phyloP scores from a whole-genome alignment of 176 grass and related monocot species.

The Musa troglodytarum region DNA sequence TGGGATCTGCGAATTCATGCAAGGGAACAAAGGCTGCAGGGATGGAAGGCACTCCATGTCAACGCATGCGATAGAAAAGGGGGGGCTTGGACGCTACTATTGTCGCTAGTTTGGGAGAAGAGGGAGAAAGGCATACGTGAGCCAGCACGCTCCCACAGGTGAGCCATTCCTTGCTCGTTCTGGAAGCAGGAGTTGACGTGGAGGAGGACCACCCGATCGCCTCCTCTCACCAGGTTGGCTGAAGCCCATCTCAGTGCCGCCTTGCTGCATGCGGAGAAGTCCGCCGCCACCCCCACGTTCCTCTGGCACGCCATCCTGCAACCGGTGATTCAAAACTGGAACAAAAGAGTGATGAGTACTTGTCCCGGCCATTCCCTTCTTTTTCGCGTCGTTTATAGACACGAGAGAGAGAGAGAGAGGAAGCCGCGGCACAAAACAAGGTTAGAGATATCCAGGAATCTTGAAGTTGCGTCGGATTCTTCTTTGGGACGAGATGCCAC shows the following conservation, averaged over 20 bases:
- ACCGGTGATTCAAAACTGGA: too few relatives aligned
- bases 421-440: too few relatives aligned
- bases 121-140: slow-evolving; percentile 30
- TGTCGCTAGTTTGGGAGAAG: background rate
- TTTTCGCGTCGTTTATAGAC: too few relatives aligned
- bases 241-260: slow-evolving; percentile 61
- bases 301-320: slow-evolving; percentile 1
- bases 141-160: slow-evolving; percentile 59
- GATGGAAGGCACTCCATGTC: background rate
- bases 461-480: too few relatives aligned
- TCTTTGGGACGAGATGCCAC: too few relatives aligned
- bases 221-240: slow-evolving; percentile 34
- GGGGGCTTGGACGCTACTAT: background rate
- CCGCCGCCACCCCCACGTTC: slow-evolving; percentile 54
- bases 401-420: too few relatives aligned
- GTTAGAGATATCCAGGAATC: too few relatives aligned
- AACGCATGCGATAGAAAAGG: too few relatives aligned
- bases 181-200: slow-evolving; percentile 46
- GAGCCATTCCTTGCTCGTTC: slow-evolving; percentile 48
- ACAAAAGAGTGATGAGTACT: too few relatives aligned
- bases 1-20: slow-evolving; percentile 44
- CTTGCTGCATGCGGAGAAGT: slow-evolving; percentile 71
- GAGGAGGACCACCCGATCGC: slow-evolving; percentile 57
- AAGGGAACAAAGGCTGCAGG: slow-evolving; percentile 60
- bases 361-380: too few relatives aligned